phyloP scores from a whole-genome alignment of 2,329 filamentous ascomycete genomes.

The Neopestalotiopsis clavispora region DNA sequence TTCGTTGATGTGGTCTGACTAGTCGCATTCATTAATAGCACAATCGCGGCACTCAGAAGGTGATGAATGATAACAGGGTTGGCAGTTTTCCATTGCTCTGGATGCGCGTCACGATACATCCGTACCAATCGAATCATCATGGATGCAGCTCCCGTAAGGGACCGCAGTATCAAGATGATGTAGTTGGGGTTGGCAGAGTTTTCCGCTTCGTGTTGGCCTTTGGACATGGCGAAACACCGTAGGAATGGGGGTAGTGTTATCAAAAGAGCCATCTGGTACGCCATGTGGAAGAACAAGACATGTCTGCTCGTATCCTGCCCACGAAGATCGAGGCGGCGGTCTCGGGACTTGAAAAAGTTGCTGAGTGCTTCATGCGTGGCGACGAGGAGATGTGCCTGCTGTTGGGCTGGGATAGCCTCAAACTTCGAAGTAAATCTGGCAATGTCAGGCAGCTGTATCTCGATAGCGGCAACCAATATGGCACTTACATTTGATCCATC shows the following conservation, averaged over 20 bases:
- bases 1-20: conserved; percentile 20
- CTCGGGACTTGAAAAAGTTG: conserved; percentile 22
- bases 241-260: conserved; percentile 25
- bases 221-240: conserved; percentile 19
- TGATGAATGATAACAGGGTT: conserved; percentile 25
- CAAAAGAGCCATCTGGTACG: conserved; percentile 24
- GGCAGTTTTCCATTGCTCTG: conserved; percentile 18
- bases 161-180: conserved; percentile 21
- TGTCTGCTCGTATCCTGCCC: conserved; percentile 21
- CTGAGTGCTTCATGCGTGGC: conserved; percentile 23
- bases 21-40: conserved; percentile 24
- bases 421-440: conserved; percentile 22
- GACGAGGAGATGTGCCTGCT: conserved; percentile 23
- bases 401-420: conserved; percentile 22
- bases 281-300: conserved; percentile 23
- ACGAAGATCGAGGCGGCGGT: conserved; percentile 18
- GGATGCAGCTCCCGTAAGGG: conserved; percentile 22
- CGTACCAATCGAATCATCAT: conserved; percentile 20
- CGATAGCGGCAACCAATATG: not conserved
- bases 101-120: conserved; percentile 20
- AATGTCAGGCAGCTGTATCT: not conserved
- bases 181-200: conserved; percentile 14
- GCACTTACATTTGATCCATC: conserved; percentile 26
- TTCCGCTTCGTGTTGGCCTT: not conserved
- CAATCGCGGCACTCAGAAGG: conserved; percentile 24